Base-by-base conservation (phyloP, 2,329 filamentous ascomycete genomes). In the Blastomyces parvus region DNA sequence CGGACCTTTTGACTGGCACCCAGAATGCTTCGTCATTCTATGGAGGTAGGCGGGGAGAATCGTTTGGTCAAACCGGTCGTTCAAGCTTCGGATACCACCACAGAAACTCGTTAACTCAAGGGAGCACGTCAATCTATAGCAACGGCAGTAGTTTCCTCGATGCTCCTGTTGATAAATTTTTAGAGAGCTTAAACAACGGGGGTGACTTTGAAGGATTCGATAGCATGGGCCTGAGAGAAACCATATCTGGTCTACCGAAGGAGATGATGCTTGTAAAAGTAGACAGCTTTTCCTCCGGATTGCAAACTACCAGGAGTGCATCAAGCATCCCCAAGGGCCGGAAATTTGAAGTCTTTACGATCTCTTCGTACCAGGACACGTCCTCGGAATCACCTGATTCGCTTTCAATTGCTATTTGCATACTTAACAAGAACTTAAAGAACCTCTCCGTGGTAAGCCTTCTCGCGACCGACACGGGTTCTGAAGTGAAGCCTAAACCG, bases 211-310 rank as follows among this genome's bases (percentile, higher is more conserved):
- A 89, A 67, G 86, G 86, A 0, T 86, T 90, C 62, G 83, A 87
- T 68, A 88, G 82, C 64, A 89, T 90, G 84, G 88, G 85, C 1
- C 78, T 90, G 27, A 86, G 89, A 62, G 88, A 90, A 70, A 83
- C 86, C n/a, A 84, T 88, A 64, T 87, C 90, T 64, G 86, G 87
- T 0, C 77, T 92, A 9, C 82, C 85, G 19, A 86, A 88, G 64
- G 89, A 92, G 72, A 81, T 92, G n/a, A 74, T 88, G 13, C 82
- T 92, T 59, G 84, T 82, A 19, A 89, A 87, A 69, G 83, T 93
- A 36, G 86, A 89, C 67, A 88, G 82, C 64, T 83, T 90, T 63
- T 79, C 86, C 77, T 86, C 71, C 80, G 88, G 68, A 65, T 72
- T 73, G 62, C 74, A 70, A 3, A 73, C 66, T 17, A 70, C 60